Conservation (phyloP, 768 basidiomycete species). For the Pisolithus sp. region DNA sequence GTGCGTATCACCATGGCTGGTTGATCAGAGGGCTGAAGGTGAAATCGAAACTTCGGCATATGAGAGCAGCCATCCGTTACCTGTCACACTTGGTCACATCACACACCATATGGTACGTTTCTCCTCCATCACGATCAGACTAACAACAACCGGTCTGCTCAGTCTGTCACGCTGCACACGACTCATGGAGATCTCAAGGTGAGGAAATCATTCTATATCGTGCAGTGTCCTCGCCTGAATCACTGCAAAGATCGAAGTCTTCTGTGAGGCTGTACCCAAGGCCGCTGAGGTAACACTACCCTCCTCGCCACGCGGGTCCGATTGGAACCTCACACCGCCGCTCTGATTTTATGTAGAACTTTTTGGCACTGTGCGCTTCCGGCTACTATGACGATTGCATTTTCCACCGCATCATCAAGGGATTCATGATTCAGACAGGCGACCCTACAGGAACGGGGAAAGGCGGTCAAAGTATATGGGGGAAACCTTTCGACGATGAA, state of each 20-base stretch:
- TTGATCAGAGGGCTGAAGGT: constrained; percentile 14
- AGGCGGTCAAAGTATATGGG: constrained; percentile 97
- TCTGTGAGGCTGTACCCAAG: constrained; percentile 95
- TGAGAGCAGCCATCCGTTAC: constrained; percentile 11
- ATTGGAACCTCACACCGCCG: no score
- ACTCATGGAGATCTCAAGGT: constrained; percentile 95
- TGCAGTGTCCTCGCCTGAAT: background rate
- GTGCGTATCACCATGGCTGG: constrained; percentile 51
- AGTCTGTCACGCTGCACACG: constrained; percentile 95
- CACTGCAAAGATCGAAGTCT: constrained; percentile 74
- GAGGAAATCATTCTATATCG: constrained; percentile 6
- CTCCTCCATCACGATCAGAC: constrained; percentile 10
- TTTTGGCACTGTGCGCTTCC: constrained; percentile 88
- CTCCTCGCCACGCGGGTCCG: no score
- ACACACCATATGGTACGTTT: constrained; percentile 23
- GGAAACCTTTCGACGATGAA: constrained; percentile 86
- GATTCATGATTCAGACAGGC: constrained; percentile 94
- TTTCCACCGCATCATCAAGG: constrained; percentile 93
- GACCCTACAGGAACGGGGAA: constrained; percentile 90
- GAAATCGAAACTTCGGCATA: constrained; percentile 9
- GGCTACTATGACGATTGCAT: constrained; percentile 78
- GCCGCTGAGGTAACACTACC: constrained; percentile 67
- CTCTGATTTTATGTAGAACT: constrained; percentile 55
- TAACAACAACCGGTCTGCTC: constrained; percentile 10
- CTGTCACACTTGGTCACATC: constrained; percentile 20